Conservation (phyloP, 2,329 filamentous ascomycete species). For the Colletotrichum magnum region DNA sequence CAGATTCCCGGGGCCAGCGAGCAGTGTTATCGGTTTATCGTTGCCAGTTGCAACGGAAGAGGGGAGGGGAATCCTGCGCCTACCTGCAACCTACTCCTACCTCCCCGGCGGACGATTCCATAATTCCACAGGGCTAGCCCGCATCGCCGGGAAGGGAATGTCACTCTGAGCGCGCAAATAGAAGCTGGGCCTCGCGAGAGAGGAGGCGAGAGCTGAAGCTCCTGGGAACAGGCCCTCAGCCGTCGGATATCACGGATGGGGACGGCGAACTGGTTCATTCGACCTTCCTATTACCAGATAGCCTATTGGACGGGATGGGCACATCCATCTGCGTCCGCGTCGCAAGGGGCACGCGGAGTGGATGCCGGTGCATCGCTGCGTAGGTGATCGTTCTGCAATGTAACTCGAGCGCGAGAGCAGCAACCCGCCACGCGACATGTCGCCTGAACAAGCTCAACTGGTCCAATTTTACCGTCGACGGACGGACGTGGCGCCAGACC, state of each 20-base stretch:
- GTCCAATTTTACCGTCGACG: constrained; percentile 1
- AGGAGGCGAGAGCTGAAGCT: background rate
- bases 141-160: constrained; percentile 11
- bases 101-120: no score
- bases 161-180: constrained; percentile 12
- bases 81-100: background rate
- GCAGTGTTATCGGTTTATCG: background rate
- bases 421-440: background rate
- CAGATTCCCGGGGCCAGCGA: background rate
- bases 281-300: background rate
- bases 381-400: background rate
- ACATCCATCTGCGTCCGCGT: no score
- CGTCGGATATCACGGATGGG: constrained; percentile 28
- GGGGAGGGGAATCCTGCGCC: background rate
- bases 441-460: constrained; percentile 19
- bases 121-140: constrained; percentile 29
- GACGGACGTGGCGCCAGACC: background rate
- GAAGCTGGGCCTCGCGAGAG: constrained; percentile 10
- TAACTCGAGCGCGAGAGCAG: background rate
- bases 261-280: background rate
- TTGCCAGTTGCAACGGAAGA: background rate
- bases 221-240: constrained; percentile 3
- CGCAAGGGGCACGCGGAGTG: no score
- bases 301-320: no score
- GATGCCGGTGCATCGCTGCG: no score